phyloP scores from a whole-genome alignment of 192 early-diverging fungal genomes.

The Coemansia sp. region DNA sequence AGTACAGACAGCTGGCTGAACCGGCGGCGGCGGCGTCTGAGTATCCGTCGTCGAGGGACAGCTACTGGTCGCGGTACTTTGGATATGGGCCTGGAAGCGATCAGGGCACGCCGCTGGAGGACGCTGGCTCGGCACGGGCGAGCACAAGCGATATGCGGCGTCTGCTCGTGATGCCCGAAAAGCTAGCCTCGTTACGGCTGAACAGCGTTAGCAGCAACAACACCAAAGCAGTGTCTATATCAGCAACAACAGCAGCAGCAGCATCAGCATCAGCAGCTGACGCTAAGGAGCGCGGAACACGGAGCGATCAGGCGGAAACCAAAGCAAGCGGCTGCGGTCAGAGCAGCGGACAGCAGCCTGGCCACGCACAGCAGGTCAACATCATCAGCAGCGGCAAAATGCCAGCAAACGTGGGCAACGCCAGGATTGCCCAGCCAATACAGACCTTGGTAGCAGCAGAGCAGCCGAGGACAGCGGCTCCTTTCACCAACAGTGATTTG shows the following conservation, averaged over 20 bases:
- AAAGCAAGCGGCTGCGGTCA: background rate
- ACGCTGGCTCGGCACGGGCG: background rate
- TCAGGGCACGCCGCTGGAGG: constrained; percentile 19
- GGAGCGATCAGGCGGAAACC: background rate
- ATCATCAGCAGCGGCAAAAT: background rate
- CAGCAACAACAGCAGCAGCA: constrained; percentile 10
- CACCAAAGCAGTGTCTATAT: background rate
- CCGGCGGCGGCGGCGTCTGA: background rate
- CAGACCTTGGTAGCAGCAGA: background rate
- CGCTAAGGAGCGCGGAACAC: background rate
- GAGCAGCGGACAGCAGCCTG: constrained; percentile 1
- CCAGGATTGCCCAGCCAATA: background rate
- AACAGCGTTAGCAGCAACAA: background rate
- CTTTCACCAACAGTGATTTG: background rate
- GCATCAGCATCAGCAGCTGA: constrained; percentile 2
- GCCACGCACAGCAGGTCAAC: too few relatives aligned
- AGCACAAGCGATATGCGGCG: constrained; percentile 15
- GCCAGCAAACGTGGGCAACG: background rate
- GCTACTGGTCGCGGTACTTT: constrained; percentile 53
- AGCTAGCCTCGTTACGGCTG: constrained; percentile 30
- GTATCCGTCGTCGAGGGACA: constrained; percentile 34
- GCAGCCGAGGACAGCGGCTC: background rate
- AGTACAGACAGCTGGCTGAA: constrained; percentile 1
- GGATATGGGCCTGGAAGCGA: constrained; percentile 1
- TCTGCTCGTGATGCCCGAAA: constrained; percentile 41